Evolutionary conservation across 169 alveolate species (phyloP), one percentile per base, ranked within the genome.

Genomic region (Plasmodium billcollinsi): DNA sequence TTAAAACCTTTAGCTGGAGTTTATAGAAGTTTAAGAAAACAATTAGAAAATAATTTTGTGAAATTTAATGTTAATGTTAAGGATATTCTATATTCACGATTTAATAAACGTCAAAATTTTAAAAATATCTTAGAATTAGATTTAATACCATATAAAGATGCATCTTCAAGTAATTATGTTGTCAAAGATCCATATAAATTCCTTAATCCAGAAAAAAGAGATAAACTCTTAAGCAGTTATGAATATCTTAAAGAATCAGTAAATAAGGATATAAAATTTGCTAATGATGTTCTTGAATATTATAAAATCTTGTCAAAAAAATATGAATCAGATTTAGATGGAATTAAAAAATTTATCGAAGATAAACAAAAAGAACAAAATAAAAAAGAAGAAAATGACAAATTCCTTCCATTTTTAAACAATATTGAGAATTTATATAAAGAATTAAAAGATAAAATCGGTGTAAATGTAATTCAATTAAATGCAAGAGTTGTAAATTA

Each of bases 151-250:
- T 83, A 14, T 63, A 47, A 78, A 47, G 39, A 26, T 18, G 0
- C 2, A 14, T 9, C 70, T 33, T 50, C 78, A n/a, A 56, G 54
- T 5, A 59, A 66, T 18, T 70, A 67, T 50, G 50, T 83, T 73
- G 54, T 83, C 21, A 59, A 56, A 63, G 73, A 83, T 33, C 86
- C 91, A 43, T 83, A 69, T 43, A 69, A 83, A 49, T 6, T 70
- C 4, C 21, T 83, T 21, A 49, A 67, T n/a, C n/a, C 20, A n/a
- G 91, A 83, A 24, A 70, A 67, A 21, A 83, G 59, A 63, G 29
- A 29, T 12, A 67, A 83, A 49, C 69, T 69, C 2, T 15, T 83
- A 26, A 58, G 56, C 0, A 58, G 63, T 8, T 83, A 69, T 50
- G n/a, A 69, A 4, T 83, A 83, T 73, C 15, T 71, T 9, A 9